Evolutionary conservation across 1,139 yeast species (phyloP), one percentile per base, ranked within the genome.

Genomic region (Trichomonascaceae sp.): DNA sequence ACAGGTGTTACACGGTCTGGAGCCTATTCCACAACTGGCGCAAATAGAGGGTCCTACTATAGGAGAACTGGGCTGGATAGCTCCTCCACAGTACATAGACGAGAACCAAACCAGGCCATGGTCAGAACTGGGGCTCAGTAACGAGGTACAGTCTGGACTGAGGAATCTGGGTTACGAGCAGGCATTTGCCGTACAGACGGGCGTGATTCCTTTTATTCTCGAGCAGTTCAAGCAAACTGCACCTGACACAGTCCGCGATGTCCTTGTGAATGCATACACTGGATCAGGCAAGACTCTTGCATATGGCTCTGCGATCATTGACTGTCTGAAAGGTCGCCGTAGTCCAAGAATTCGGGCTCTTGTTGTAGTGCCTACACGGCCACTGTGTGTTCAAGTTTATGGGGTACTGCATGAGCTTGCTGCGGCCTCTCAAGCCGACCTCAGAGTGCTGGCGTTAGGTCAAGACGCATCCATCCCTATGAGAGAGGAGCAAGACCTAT

Each of bases 261-360:
- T 85, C 13, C 62, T 89, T 32, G 94, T 89, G 4, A 87, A 89
- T 54, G 94, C 98, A 1, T 74, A 93, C 4, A 89, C 99, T 0
- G 99, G 99, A 34, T 80, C 94, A 0, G 99, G 99, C 49, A 89
- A 89, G 53, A 89, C 99, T 0, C 61, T 92, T 35, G 93, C 96
- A 5, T 89, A 89, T 52, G 68, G 75, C 39, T 67, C 89, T 3
- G 98, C 98, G 1, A 69, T 89, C 8, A 65, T 92, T 2, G 85
- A 85, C 42, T 62, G 72, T 3, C 62, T 89, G 35, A 61, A 67
- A 13, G 56, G 59, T 11, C 65, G 95, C 40, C 62, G 70, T 1
- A 87, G 84, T 2, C 89, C 93, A 1, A 63, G 75, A 34, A 57
- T 82, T 3, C 63, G 95, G 32, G 92, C 93, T 20, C 62, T 89